Base-by-base conservation (phyloP, 129 eudicot species). In the Oenanthe sinensis region DNA sequence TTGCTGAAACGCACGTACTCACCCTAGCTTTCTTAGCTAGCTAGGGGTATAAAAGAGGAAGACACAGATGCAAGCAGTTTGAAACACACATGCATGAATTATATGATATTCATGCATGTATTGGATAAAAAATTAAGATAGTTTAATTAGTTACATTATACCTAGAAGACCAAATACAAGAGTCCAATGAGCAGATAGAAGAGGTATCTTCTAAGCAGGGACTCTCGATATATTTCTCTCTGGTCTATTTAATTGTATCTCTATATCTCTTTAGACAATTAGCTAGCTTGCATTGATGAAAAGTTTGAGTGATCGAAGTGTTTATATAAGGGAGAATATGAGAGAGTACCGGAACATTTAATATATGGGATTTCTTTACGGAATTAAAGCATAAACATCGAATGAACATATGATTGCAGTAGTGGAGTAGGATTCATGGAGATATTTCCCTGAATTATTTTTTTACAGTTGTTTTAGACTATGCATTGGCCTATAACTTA, bases 141-240 rank as follows among this genome's bases (percentile, higher is more conserved):
- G n/a, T n/a, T n/a, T n/a, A n/a, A n/a, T n/a, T n/a, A n/a, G n/a
- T n/a, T n/a, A n/a, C n/a, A 55, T 42, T 43, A 77, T 90, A 92
- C 97, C 97, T 72, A 92, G 91, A 74, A 92, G 86, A 68, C 97
- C 97, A 78, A 89, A 92, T 30, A 87, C 95, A 84, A 92, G 83
- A 80, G 89, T 81, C 85, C 82, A 87, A 42, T 89, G 84, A 75
- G 79, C 80, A 82, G 83, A 86, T 82, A 78, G 75, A 24, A 49
- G 79, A 19, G 77, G 75, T 85, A 86, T 86, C 3, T 83, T 44
- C 72, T 78, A 68, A 45, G 65, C 15, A 45, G 48, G 10, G 13
- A 6, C n/a, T 69, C 74, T 65, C 6, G 15, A 15, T 49, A 17
- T 48, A 48, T 16, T 15, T 49, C 55, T 49, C 22, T 30, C 47